These are phyloP conservation scores for Tardiomyces digboiensis DNA, from an alignment of 1,139 yeast genomes.

Conservation along the genomic window DNA sequence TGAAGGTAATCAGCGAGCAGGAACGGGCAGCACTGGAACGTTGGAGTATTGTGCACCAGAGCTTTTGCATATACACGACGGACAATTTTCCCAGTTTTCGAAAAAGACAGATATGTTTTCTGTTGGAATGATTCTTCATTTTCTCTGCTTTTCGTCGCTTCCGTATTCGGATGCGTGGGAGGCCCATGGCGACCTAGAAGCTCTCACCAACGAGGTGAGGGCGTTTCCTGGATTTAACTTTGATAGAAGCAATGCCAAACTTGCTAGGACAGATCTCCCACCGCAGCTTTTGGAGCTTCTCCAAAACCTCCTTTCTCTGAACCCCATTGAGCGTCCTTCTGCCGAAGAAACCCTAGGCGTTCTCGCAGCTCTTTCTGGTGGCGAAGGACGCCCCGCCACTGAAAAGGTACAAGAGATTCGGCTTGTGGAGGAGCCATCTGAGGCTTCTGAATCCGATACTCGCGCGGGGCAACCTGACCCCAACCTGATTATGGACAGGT, in stretches of 20 bases:
- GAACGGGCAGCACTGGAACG: conserved; percentile 80
- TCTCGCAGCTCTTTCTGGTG: conserved; percentile 14
- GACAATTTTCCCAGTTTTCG: conserved; percentile 42
- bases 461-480: no score
- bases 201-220: conserved; percentile 34
- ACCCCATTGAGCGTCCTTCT: conserved; percentile 35
- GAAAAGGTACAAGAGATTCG: not conserved
- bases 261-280: conserved; percentile 26
- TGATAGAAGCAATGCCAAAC: conserved; percentile 10
- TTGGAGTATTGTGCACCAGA: conserved; percentile 86
- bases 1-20: conserved; percentile 45
- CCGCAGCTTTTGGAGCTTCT: conserved; percentile 31
- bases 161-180: conserved; percentile 43
- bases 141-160: conserved; percentile 55
- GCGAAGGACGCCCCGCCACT: not conserved
- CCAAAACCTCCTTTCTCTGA: conserved; percentile 25
- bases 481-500: not conserved
- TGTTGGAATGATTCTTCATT: conserved; percentile 71
- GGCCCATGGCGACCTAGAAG: conserved; percentile 22
- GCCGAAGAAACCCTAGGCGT: conserved; percentile 31
- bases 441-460: no score
- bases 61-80: conserved; percentile 32
- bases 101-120: conserved; percentile 74
- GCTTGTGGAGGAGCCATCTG: no score
- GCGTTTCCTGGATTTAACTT: conserved; percentile 25